phyloP scores from a whole-genome alignment of 305 asterid genomes.

The Fraxinus sp. region DNA sequence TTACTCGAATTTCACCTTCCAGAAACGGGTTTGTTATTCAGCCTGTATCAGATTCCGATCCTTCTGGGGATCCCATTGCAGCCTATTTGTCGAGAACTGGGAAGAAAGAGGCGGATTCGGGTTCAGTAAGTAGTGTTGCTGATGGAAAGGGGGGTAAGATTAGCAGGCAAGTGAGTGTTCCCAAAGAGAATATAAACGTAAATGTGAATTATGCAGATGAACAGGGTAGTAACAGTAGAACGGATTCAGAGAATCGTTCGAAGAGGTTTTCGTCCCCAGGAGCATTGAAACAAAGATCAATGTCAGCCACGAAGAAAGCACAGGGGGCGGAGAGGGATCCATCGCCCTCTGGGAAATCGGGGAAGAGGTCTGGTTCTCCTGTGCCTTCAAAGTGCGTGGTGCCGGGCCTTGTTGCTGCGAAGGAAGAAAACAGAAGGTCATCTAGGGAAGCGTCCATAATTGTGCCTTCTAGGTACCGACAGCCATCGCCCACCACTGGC shows the following conservation, averaged over 20 bases:
- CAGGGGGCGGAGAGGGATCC: conserved; percentile 62
- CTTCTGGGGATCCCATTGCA: conserved; percentile 49
- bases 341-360: conserved; percentile 63
- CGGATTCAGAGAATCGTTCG: conserved; percentile 40
- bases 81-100: conserved; percentile 45
- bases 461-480: conserved; percentile 90
- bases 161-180: conserved; percentile 40
- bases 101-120: conserved; percentile 30
- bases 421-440: conserved; percentile 74
- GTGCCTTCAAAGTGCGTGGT: conserved; percentile 83
- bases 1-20: conserved; percentile 56
- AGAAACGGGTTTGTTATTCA: conserved; percentile 61
- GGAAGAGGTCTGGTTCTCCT: conserved; percentile 76
- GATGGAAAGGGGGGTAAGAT: conserved; percentile 28
- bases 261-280: conserved; percentile 76
- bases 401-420: conserved; percentile 79
- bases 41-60: conserved; percentile 62
- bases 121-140: neutral
- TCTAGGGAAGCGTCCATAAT: conserved; percentile 73
- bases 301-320: conserved; percentile 53
- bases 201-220: conserved; percentile 29
- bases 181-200: conserved; percentile 64
- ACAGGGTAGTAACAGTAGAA: conserved; percentile 11
- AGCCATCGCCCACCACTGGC: conserved; percentile 71
- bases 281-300: conserved; percentile 54